Conservation (phyloP, 140 eudicot genomes). For the Flaveria floridana region DNA sequence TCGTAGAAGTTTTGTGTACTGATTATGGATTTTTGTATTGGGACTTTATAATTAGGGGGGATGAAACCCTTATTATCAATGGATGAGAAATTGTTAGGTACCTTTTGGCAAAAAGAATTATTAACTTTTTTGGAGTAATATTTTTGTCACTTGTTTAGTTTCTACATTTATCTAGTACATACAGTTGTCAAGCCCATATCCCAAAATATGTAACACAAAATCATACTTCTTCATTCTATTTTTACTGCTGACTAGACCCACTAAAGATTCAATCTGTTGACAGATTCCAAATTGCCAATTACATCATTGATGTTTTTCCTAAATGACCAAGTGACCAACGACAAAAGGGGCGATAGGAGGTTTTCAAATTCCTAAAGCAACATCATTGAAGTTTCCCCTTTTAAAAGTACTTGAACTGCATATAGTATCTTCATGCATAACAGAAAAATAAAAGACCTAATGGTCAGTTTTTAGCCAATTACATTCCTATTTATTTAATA, state of each 20-base stretch:
- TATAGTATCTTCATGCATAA: neutral
- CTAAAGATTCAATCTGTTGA: neutral
- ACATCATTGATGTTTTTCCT: neutral
- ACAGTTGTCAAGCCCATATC: neutral
- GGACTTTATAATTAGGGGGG: neutral
- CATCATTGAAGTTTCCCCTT: neutral
- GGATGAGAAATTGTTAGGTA: neutral
- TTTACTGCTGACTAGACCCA: constrained; percentile 2
- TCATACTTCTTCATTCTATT: neutral
- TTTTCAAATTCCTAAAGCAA: constrained; percentile 15
- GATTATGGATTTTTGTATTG: neutral
- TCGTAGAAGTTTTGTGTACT: neutral
- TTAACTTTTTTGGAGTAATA: neutral
- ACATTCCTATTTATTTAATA: neutral
- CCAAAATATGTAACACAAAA: neutral
- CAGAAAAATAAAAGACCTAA: neutral
- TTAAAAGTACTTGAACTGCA: constrained; percentile 3
- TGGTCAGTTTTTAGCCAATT: neutral
- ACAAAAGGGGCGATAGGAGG: neutral
- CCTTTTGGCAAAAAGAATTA: neutral
- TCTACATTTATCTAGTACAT: neutral
- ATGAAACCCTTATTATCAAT: neutral
- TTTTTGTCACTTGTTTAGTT: neutral
- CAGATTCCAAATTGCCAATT: neutral
- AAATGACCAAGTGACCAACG: neutral